Evolutionary conservation across 768 basidiomycete genomes (phyloP), one percentile per base, ranked within the genome.

Genomic region (Paxillus involutus): DNA sequence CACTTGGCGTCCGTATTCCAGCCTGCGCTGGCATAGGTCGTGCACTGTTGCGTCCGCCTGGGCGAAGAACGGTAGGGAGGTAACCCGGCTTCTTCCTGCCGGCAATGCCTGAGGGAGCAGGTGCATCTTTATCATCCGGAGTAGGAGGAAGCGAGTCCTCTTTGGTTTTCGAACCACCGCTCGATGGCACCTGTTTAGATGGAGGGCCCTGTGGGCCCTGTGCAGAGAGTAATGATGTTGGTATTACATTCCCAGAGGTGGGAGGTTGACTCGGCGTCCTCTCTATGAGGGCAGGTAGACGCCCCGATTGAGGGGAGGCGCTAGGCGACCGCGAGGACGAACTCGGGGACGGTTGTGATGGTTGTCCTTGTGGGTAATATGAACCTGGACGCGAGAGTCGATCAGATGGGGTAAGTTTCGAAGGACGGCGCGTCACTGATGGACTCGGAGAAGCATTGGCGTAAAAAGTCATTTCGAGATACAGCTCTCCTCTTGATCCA

Each of bases 391-490:
- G 77, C 24, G 73, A 69, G 39, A 85, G 68, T 40, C 83, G 73
- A 48, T 85, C 83, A 4, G 77, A 71, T 17, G 79, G 76, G 1
- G 66, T 65, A 11, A 84, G 62, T 59, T 84, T 85, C 21, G 84
- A 81, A 43, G 82, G 78, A 24, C 80, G 75, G 51, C 81, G 75
- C 26, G 64, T 67, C 39, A 83, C 61, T 32, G 84, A 71, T n/a
- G 79, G n/a, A n/a, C n/a, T n/a, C n/a, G n/a, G 75, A 8, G 85
- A 83, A 4, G 77, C 80, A 51, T 87, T 84, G 3, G 92, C 81
- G 70, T 84, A 98, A 75, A 85, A 98, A 1, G 95, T 98, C 84
- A 97, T 88, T 69, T 98, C 95, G 14, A 97, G 78, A 66, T 91
- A 97, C 10, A 96, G 59, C 50, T 97, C 91, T 6, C 95, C 95